These are phyloP conservation scores for barrel medic (Medicago truncatula) DNA, from an alignment of 306 rosid species.

Conservation along the genomic window MtrunA17r5.0-ANR NC_053049.1:45295001-45295500, in stretches of 20 bases:
- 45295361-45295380: slow-evolving; percentile 76
- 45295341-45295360: slow-evolving; percentile 84
- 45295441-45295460: slow-evolving; percentile 33
- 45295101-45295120: slow-evolving; percentile 68
- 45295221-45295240: slow-evolving; percentile 67
- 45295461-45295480: slow-evolving; percentile 76
- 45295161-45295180: slow-evolving; percentile 54
- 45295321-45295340: slow-evolving; percentile 76
- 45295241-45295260: slow-evolving; percentile 78
- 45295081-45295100: slow-evolving; percentile 84
- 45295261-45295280: slow-evolving; percentile 89
- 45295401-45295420: slow-evolving; percentile 61
- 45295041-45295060: slow-evolving; percentile 76
- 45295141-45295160: slow-evolving; percentile 60
- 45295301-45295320: slow-evolving; percentile 69
- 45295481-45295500: slow-evolving; percentile 80
- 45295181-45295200: slow-evolving; percentile 44
- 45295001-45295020: slow-evolving; percentile 54
- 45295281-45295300: slow-evolving; percentile 75
- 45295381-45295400: slow-evolving; percentile 59
- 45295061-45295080: slow-evolving; percentile 68
- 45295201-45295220: slow-evolving; percentile 43
- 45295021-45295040: slow-evolving; percentile 66
- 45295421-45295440: slow-evolving; percentile 29
- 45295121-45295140: slow-evolving; percentile 87